Evolutionary conservation across 371 early-diverging fungal genomes (phyloP).

Genomic region (Mortierella polycephala): DNA sequence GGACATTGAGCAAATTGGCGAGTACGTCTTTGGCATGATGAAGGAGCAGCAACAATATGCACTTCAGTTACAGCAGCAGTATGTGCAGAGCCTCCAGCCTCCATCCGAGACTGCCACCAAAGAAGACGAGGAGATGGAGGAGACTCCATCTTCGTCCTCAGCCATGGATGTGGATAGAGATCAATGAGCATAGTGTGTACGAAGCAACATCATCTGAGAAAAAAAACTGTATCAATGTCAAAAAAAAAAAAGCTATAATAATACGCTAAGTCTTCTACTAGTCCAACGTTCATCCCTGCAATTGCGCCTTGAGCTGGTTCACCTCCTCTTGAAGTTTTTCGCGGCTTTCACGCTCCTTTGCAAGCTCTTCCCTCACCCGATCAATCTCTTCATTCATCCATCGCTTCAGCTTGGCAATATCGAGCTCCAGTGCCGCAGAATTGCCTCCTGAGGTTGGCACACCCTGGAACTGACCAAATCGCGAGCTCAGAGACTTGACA

Average conservation of each 20-base stretch:
- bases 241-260: too few relatives aligned
- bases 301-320: conserved; percentile 48
- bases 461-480: conserved; percentile 65
- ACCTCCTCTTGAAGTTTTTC: conserved; percentile 61
- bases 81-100: conserved; percentile 28
- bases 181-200: background rate
- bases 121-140: conserved; percentile 2
- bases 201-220: background rate
- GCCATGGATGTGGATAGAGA: conserved; percentile 27
- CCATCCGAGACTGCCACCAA: conserved; percentile 6
- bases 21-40: conserved; percentile 77
- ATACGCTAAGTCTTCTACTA: background rate
- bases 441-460: conserved; percentile 56
- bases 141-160: background rate
- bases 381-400: conserved; percentile 70
- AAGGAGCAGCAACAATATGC: conserved; percentile 74
- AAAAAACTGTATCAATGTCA: too few relatives aligned
- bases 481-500: conserved; percentile 60
- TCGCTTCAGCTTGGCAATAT: conserved; percentile 61
- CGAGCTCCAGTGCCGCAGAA: conserved; percentile 66
- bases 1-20: conserved; percentile 70
- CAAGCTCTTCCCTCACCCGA: conserved; percentile 62
- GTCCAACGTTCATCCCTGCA: conserved; percentile 9
- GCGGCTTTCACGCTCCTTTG: conserved; percentile 64
- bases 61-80: conserved; percentile 49